Evolutionary conservation across 2,329 filamentous ascomycete species (phyloP).

Genomic region (Cryphonectria naterciae): DNA sequence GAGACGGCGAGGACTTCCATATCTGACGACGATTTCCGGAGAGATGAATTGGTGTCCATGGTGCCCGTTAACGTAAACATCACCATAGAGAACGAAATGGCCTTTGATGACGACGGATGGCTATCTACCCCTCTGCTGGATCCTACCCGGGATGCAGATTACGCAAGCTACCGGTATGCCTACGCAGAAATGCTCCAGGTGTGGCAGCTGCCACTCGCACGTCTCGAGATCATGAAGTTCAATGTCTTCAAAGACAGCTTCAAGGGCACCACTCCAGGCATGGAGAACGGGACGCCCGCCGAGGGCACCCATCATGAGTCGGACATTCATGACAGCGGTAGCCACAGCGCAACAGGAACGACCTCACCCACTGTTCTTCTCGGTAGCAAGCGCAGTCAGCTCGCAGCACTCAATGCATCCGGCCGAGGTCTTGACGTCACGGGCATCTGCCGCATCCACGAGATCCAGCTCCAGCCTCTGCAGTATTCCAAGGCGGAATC

Average conservation of each 20-base stretch:
- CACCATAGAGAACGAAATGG: slow-evolving; percentile 63
- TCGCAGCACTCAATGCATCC: slow-evolving; percentile 54
- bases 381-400: slow-evolving; percentile 56
- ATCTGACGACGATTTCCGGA: slow-evolving; percentile 57
- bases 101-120: slow-evolving; percentile 72
- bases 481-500: slow-evolving; percentile 47
- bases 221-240: slow-evolving; percentile 72
- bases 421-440: slow-evolving; percentile 65
- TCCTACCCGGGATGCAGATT: slow-evolving; percentile 50
- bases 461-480: slow-evolving; percentile 64
- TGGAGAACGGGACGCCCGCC: slow-evolving; percentile 28
- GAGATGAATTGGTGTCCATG: slow-evolving; percentile 51
- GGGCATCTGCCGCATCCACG: slow-evolving; percentile 65
- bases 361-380: slow-evolving; percentile 52
- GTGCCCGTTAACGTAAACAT: slow-evolving; percentile 58
- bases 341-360: slow-evolving; percentile 41
- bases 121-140: slow-evolving; percentile 63
- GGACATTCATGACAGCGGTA: slow-evolving; percentile 39
- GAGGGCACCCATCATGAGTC: slow-evolving; percentile 43
- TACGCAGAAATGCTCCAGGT: slow-evolving; percentile 72
- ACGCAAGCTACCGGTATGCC: slow-evolving; percentile 64
- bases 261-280: slow-evolving; percentile 22
- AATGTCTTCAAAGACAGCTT: slow-evolving; percentile 58
- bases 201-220: slow-evolving; percentile 65
- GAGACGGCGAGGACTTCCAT: slow-evolving; percentile 55